Percentiles rank a stretch among this genome's conserved stretches.
Evolutionary conservation across 495 filamentous ascomycete species (phyloP).

Genomic region (Astrothelium subdiscretum): DNA sequence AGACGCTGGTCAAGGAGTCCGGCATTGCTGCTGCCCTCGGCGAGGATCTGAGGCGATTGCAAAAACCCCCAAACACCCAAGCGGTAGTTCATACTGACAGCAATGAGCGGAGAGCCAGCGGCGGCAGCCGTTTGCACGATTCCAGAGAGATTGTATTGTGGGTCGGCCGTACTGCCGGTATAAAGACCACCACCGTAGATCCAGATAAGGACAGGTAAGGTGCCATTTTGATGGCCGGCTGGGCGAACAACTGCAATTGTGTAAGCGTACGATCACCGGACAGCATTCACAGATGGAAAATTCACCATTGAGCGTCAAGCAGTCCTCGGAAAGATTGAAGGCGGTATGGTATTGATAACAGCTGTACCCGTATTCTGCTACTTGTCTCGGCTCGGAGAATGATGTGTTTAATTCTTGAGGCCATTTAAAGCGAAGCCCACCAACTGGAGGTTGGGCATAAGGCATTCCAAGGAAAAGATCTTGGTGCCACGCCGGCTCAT

Average conservation of each 20-base stretch:
- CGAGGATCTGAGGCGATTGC: constrained; percentile 12
- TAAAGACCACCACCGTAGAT: constrained; percentile 36
- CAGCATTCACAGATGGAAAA: background rate
- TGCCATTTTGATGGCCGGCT: constrained; percentile 17
- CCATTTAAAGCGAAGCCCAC: constrained; percentile 36
- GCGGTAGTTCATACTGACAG: constrained; percentile 21
- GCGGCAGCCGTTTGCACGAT: constrained; percentile 28
- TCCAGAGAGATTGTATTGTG: constrained; percentile 42
- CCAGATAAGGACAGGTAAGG: constrained; percentile 23
- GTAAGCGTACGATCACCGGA: background rate
- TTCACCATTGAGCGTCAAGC: constrained; percentile 25
- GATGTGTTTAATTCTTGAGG: constrained; percentile 36
- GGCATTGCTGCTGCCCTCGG: constrained; percentile 13
- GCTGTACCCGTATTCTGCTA: constrained; percentile 38
- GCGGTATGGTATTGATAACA: constrained; percentile 35
- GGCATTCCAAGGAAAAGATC: constrained; percentile 47
- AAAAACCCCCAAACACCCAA: constrained; percentile 22
- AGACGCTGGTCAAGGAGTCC: constrained; percentile 15
- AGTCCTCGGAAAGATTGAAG: constrained; percentile 32
- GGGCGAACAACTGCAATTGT: constrained; percentile 15
- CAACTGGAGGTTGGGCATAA: constrained; percentile 40
- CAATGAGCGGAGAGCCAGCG: constrained; percentile 21
- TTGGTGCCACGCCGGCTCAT: constrained; percentile 33
- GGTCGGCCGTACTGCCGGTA: constrained; percentile 26
- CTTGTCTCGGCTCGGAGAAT: constrained; percentile 29